Percentiles rank a stretch among this genome's conserved stretches.
Evolutionary conservation across 2,329 filamentous ascomycete species (phyloP).

Genomic region (Madurella fahalii): DNA sequence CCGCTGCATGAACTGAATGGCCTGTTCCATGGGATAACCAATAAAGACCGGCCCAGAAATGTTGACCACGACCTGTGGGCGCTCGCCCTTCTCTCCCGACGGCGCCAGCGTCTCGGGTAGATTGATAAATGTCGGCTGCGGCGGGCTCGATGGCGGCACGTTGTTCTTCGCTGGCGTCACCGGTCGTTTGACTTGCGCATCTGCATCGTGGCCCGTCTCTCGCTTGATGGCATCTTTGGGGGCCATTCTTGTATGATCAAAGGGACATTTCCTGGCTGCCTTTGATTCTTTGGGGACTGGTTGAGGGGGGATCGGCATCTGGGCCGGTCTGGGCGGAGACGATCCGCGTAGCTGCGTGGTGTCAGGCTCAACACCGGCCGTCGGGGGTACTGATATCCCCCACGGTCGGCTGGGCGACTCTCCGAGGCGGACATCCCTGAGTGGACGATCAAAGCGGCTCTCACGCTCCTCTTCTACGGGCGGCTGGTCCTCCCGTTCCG

Average conservation of each 20-base stretch:
- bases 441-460: constrained; percentile 74
- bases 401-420: constrained; percentile 91
- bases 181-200: constrained; percentile 17
- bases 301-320: constrained; percentile 39
- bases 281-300: constrained; percentile 18
- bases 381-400: constrained; percentile 76
- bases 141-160: constrained; percentile 28
- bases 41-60: constrained; percentile 81
- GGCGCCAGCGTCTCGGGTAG: constrained; percentile 26
- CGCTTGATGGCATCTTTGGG: constrained; percentile 8
- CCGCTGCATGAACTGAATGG: constrained; percentile 68
- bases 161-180: constrained; percentile 25
- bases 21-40: constrained; percentile 80
- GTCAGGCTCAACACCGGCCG: constrained; percentile 38
- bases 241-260: constrained; percentile 36
- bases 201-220: background rate
- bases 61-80: constrained; percentile 74
- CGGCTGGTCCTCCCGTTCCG: constrained; percentile 29
- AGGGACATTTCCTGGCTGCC: constrained; percentile 52
- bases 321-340: constrained; percentile 55
- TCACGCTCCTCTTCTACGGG: constrained; percentile 53
- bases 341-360: constrained; percentile 39
- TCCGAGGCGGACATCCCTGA: constrained; percentile 88
- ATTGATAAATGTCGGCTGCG: constrained; percentile 51
- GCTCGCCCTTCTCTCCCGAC: constrained; percentile 29